Conservation (phyloP, 257 asterid genomes). For the Salvia rosmarinus region DNA sequence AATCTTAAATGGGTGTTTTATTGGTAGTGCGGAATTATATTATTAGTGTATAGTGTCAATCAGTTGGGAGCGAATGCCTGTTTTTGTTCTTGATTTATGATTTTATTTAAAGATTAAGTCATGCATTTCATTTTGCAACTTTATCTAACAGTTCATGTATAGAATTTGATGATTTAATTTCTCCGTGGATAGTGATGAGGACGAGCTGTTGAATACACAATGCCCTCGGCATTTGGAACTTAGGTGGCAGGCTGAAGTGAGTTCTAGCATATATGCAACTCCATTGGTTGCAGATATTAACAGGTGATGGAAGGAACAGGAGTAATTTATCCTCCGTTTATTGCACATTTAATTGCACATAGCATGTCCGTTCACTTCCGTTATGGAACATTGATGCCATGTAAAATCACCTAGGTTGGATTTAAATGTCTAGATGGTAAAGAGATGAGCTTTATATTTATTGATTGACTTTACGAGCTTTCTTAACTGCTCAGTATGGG, state of each 20-base stretch:
- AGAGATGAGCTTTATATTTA: background rate
- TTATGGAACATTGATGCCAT: background rate
- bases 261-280: constrained; percentile 92
- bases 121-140: constrained; percentile 4
- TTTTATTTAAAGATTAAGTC: constrained; percentile 1
- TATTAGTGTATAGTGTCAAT: constrained; percentile 17
- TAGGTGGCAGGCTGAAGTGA: constrained; percentile 99
- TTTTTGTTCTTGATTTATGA: background rate
- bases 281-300: constrained; percentile 96
- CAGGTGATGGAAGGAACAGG: constrained; percentile 51
- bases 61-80: constrained; percentile 26
- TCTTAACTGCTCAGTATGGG: background rate
- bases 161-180: constrained; percentile 24
- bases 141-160: background rate
- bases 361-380: background rate
- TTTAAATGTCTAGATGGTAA: constrained; percentile 11
- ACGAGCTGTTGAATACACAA: constrained; percentile 82
- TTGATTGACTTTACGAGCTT: background rate
- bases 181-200: constrained; percentile 68
- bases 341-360: constrained; percentile 15
- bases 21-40: background rate
- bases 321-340: constrained; percentile 14
- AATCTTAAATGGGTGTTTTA: constrained; percentile 20
- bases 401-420: constrained; percentile 11
- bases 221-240: constrained; percentile 96